Percentiles rank a stretch among this genome's conserved stretches.
These are phyloP conservation scores for Allium fistulosum DNA, from an alignment of 106 monocot species.

Conservation along the genomic window DNA sequence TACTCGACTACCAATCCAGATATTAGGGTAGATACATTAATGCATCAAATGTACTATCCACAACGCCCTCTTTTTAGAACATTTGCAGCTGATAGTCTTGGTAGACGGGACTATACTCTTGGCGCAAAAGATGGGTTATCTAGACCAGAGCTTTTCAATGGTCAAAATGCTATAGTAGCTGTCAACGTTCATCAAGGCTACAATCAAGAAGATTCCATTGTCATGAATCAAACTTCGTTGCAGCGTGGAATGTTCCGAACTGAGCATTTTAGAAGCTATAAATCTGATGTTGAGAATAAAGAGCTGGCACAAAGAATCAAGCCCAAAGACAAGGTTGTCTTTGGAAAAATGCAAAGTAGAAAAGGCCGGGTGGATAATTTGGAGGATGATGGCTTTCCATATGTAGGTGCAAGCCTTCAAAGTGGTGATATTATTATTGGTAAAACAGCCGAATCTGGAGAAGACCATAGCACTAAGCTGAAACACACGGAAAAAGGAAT, in stretches of 20 bases:
- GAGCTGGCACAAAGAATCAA: slow-evolving; percentile 47
- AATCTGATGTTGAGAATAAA: slow-evolving; percentile 83
- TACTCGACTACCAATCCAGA: slow-evolving; percentile 74
- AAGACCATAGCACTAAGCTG: slow-evolving; percentile 71
- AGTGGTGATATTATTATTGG: slow-evolving; percentile 85
- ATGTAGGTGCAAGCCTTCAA: slow-evolving; percentile 65
- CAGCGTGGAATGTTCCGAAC: slow-evolving; percentile 93
- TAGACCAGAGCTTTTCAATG: slow-evolving; percentile 85
- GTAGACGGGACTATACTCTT: slow-evolving; percentile 23
- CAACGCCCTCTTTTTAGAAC: slow-evolving; percentile 89
- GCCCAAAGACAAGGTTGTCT: slow-evolving; percentile 57
- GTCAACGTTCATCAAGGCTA: slow-evolving; percentile 97
- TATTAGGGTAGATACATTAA: slow-evolving; percentile 69
- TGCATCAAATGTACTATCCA: slow-evolving; percentile 88
- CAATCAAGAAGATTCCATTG: slow-evolving; percentile 97
- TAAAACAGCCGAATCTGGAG: slow-evolving; percentile 71
- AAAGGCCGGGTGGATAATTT: slow-evolving; percentile 77
- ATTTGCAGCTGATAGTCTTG: slow-evolving; percentile 58
- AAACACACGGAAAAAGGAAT: slow-evolving; percentile 90
- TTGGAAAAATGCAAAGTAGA: slow-evolving; percentile 82
- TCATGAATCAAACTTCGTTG: slow-evolving; percentile 75
- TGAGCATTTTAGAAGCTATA: slow-evolving; percentile 84
- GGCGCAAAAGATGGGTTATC: slow-evolving; percentile 26
- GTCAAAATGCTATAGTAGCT: slow-evolving; percentile 96
- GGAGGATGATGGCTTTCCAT: slow-evolving; percentile 93